These are phyloP conservation scores for Apiospora kogelbergensis DNA, from an alignment of 2,329 filamentous ascomycete species.

Conservation along the genomic window DNA sequence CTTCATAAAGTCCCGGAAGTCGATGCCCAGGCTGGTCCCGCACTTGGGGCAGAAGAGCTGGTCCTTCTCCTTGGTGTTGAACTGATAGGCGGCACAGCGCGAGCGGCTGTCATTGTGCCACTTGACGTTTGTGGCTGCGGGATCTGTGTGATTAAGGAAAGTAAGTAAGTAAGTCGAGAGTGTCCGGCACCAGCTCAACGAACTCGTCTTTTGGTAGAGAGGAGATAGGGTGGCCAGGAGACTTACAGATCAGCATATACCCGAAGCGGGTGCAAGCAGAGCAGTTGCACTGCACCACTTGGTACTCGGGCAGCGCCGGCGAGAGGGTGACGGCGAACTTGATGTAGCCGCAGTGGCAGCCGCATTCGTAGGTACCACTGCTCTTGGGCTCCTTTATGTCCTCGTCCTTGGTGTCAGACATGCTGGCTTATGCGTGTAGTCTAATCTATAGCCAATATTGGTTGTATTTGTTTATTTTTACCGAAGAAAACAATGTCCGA, in stretches of 20 bases:
- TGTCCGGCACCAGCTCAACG: not conserved
- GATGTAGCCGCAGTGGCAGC: slow-evolving; percentile 55
- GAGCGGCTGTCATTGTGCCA: slow-evolving; percentile 43
- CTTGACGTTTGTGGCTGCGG: slow-evolving; percentile 36
- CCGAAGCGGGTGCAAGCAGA: slow-evolving; percentile 52
- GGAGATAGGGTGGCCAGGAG: not conserved
- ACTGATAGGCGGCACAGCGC: slow-evolving; percentile 38
- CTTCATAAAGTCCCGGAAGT: slow-evolving; percentile 35
- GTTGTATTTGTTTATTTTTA: too few species aligned
- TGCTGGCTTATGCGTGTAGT: not conserved
- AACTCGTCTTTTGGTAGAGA: not conserved
- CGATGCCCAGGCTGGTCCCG: slow-evolving; percentile 46
- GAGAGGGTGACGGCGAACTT: slow-evolving; percentile 47
- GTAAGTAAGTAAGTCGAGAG: not conserved
- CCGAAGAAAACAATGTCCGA: too few species aligned
- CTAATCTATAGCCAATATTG: too few species aligned
- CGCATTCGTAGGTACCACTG: slow-evolving; percentile 44
- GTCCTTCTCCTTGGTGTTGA: slow-evolving; percentile 48
- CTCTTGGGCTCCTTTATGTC: slow-evolving; percentile 24
- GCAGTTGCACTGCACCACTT: slow-evolving; percentile 52
- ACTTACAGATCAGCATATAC: slow-evolving; percentile 49
- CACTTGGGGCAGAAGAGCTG: slow-evolving; percentile 51
- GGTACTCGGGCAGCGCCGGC: slow-evolving; percentile 45
- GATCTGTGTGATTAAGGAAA: slow-evolving; percentile 32
- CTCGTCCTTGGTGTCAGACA: not conserved